Base-by-base conservation (phyloP, 352 stramenopile genomes). In the Pythium dissotocum region DNA sequence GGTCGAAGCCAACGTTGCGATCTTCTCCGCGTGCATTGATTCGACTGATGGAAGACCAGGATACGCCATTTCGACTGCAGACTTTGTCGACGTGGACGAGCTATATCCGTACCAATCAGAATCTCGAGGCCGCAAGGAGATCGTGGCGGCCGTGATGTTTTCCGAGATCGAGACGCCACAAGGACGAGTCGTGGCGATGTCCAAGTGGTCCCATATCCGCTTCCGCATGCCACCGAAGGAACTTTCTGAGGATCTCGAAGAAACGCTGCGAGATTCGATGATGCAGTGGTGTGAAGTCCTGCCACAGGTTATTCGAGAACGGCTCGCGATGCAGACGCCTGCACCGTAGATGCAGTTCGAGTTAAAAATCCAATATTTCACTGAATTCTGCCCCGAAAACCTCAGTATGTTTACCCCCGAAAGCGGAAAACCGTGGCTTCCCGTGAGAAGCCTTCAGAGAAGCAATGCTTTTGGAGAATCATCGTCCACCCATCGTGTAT, bases 81-180 rank as follows among this genome's bases (percentile, higher is more conserved):
- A 74, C 38, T 67, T 38, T 18, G 58, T 74, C 9, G 62, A 74
- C 53, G 24, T 57, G 0, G 68, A 74, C 28, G 68, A 68, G 26
- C 51, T 69, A 9, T 70, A 70, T n/a, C 68, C 68, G 49, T 74
- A 74, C 42, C 61, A 51, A 16, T 14, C 68, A 6, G 46, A 67
- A 0, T 46, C 51, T 14, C 59, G 62, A 42, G 61, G 36, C 1
- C 62, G 68, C 18, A 67, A 67, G 55, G 68, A 74, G 24, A 58
- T 70, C 53, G 64, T 56, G 1, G 67, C 61, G 1, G 68, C 48
- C 0, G 30, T 67, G 5, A 56, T 62, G 51, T 61, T 74, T 18
- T 60, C 65, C 1, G 57, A 70, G 54, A 53, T 65, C 49, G 33
- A 28, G 36, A 65, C 48, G 0, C 32, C 35, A 21, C 57, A 26